A percentile compares a stretch with the other conserved stretches of the same genome.
Conservation (phyloP, 805 yeast species). For the Wickerhamiella australiensis region DNA sequence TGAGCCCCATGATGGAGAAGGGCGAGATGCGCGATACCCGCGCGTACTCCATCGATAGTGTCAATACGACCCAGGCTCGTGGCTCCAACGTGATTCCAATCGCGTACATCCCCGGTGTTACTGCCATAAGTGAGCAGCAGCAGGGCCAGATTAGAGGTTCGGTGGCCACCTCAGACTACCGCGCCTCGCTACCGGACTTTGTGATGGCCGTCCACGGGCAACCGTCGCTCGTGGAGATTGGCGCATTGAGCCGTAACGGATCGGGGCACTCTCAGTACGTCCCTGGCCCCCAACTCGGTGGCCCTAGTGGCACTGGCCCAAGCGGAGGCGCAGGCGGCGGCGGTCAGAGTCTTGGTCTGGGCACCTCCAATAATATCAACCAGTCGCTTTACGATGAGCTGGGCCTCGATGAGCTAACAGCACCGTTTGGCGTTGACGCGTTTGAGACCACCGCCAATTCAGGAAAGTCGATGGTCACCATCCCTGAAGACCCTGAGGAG, state of each 20-base stretch:
- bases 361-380: not conserved
- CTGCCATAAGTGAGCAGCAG: conserved; percentile 18
- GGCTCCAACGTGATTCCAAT: conserved; percentile 79
- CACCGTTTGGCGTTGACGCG: conserved; percentile 9
- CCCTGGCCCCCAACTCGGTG: not conserved
- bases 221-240: conserved; percentile 53
- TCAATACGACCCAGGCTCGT: conserved; percentile 35
- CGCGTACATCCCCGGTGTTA: conserved; percentile 91
- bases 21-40: conserved; percentile 2
- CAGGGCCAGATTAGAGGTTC: conserved; percentile 25
- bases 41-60: conserved; percentile 16
- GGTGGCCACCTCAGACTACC: conserved; percentile 31
- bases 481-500: conserved; percentile 13
- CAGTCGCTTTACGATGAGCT: conserved; percentile 6
- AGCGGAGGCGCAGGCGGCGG: too few relatives aligned
- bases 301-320: too few relatives aligned
- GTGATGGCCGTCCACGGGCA: conserved; percentile 62
- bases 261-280: conserved; percentile 1
- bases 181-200: conserved; percentile 36
- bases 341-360: not conserved
- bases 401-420: conserved; percentile 7
- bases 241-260: conserved; percentile 3
- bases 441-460: conserved; percentile 12
- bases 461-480: conserved; percentile 14
- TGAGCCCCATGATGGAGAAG: conserved; percentile 5